Base-by-base conservation (phyloP, 2,329 filamentous ascomycete species). In the Thermoascus crustaceus region DNA sequence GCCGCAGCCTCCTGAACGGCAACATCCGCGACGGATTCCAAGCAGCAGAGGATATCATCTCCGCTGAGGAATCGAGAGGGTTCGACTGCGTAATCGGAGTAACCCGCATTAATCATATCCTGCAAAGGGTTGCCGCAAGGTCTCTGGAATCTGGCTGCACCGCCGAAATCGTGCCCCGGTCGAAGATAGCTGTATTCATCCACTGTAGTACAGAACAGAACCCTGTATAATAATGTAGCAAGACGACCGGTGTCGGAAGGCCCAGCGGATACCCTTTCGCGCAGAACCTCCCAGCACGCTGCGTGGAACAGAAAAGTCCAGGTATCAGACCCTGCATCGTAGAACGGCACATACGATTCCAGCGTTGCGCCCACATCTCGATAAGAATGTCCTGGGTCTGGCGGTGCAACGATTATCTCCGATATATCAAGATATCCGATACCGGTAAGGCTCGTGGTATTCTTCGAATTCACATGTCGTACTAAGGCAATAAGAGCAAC, bases 131-230 rank as follows among this genome's bases (percentile, higher is more conserved):
- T 21, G 5, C 10, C n/a, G 19, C 13, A 16, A 18, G 17, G 20
- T 16, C 17, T 38, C 9, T 38, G 30, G 19, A 38, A 33, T 26
- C 13, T 32, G 3, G 10, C 18, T 5, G 35, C 35, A n/a, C 29
- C 35, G 17, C 29, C 30, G 19, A 38, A 38, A 26, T 33, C 35
- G 25, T 33, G 30, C 6, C 35, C 29, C 3, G 21, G 18, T 6
- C 17, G n/a, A 10, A 29, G 14, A 14, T 22, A 33, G n/a, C 16
- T 19, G n/a, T 19, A 13, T 3, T 10, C 25, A 10, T 32, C 25
- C 21, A 22, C 14, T 16, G 11, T 10, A 7, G 35, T 33, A 16
- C 20, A 38, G 14, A 25, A 27, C 13, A 33, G 11, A 17, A 38
- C 11, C 8, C 17, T 25, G 14, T 20, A 32, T n/a, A 38, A 18